Conservation (phyloP, 768 basidiomycete genomes). For the Lactifluus volemus region DNA sequence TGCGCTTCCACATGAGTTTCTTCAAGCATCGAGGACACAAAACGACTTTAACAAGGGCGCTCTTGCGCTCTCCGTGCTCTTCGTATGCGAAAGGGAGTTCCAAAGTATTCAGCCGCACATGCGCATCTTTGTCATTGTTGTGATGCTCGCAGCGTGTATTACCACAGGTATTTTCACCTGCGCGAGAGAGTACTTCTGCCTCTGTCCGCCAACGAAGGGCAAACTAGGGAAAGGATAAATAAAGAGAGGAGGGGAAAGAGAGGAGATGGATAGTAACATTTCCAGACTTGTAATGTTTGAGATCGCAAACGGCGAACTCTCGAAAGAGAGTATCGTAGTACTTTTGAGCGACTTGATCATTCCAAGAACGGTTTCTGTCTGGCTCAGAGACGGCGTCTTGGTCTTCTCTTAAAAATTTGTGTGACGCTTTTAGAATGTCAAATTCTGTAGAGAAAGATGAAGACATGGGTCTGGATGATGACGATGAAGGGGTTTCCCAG, state of each 20-base stretch:
- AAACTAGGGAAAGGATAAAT: slow-evolving; percentile 39
- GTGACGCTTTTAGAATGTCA: slow-evolving; percentile 64
- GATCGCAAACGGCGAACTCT: slow-evolving; percentile 86
- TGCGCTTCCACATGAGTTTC: slow-evolving; percentile 83
- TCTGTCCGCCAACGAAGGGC: slow-evolving; percentile 93
- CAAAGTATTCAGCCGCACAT: slow-evolving; percentile 49
- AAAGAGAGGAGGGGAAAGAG: not conserved
- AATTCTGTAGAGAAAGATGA: slow-evolving; percentile 42
- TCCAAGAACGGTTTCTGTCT: slow-evolving; percentile 42
- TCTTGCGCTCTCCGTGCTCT: slow-evolving; percentile 67
- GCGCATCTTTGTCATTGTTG: slow-evolving; percentile 20
- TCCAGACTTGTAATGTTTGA: slow-evolving; percentile 93
- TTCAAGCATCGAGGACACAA: slow-evolving; percentile 69
- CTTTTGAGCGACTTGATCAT: slow-evolving; percentile 78
- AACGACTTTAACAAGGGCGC: slow-evolving; percentile 86
- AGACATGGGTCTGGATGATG: not conserved
- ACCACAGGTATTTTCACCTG: slow-evolving; percentile 82
- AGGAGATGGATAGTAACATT: slow-evolving; percentile 43
- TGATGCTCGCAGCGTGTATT: slow-evolving; percentile 77
- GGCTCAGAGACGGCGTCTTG: slow-evolving; percentile 37
- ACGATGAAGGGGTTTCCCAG: not conserved
- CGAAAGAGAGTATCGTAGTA: slow-evolving; percentile 86
- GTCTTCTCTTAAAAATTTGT: slow-evolving; percentile 54
- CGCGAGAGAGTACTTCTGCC: slow-evolving; percentile 75
- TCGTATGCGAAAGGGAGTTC: slow-evolving; percentile 87